A percentile compares a stretch with the other conserved stretches of the same genome.
Evolutionary conservation across 768 basidiomycete genomes (phyloP).

Genomic region (Postia placenta): DNA sequence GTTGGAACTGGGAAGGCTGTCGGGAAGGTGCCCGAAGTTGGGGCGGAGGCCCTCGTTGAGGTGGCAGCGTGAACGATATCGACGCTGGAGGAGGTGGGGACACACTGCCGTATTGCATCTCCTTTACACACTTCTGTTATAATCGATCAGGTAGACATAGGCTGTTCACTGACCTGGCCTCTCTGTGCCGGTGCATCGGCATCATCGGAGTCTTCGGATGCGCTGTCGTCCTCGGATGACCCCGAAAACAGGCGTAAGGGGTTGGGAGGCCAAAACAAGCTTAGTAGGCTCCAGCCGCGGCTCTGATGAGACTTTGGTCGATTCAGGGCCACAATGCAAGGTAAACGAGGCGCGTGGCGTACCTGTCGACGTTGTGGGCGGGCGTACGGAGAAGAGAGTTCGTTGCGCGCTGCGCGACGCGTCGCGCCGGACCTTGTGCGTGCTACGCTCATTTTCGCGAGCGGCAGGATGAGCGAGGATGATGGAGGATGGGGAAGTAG

Average conservation of each 20-base stretch:
- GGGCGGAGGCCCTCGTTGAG: background rate
- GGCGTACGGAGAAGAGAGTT: constrained; percentile 48
- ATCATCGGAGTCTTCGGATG: background rate
- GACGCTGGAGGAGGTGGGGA: too few relatives aligned
- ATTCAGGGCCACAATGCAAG: background rate
- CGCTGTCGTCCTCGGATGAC: constrained; percentile 5
- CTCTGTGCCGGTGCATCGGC: constrained; percentile 6
- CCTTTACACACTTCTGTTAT: constrained; percentile 35
- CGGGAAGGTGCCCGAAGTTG: background rate
- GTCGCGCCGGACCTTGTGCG: constrained; percentile 4
- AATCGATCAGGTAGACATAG: constrained; percentile 7
- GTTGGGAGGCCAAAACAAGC: constrained; percentile 46
- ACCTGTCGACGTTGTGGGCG: constrained; percentile 30
- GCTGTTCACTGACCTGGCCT: constrained; percentile 11
- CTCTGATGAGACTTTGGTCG: too few relatives aligned
- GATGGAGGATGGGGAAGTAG: too few relatives aligned
- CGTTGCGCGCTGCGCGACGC: constrained; percentile 12
- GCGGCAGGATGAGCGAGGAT: background rate
- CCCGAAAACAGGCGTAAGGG: constrained; percentile 31
- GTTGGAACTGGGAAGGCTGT: background rate
- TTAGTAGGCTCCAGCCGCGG: too few relatives aligned
- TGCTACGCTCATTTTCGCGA: constrained; percentile 13
- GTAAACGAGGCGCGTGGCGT: constrained; percentile 32
- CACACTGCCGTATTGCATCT: constrained; percentile 45
- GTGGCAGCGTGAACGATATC: background rate